Evolutionary conservation across 169 alveolate genomes (phyloP), one percentile per base, ranked within the genome.

Genomic region (Eimeria falciformis): DNA sequence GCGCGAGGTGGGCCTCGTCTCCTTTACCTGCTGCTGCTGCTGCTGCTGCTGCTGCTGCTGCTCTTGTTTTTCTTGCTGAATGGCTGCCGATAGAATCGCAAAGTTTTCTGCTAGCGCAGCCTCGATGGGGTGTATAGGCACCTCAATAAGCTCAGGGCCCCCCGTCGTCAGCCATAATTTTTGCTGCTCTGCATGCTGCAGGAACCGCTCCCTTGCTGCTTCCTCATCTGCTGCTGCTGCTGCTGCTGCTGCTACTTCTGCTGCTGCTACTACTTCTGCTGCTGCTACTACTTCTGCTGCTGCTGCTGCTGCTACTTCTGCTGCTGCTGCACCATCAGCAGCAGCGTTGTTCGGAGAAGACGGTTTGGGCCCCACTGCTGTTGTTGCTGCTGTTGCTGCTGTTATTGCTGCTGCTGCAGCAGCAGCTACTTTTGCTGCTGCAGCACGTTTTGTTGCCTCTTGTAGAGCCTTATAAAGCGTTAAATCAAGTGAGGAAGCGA

Each of bases 41-140:
- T 58, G 71, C 71, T 58, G 71, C 71, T 9, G 27, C 18, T 14
- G 27, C 71, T 58, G 71, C 71, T 58, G 71, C 71, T 9, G 71
- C 71, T 58, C 9, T 21, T 58, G 33, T 21, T 58, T 14, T 27
- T 14, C 33, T 21, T n/a, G 71, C 71, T 58, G 18, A 5, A 7
- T n/a, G 27, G 71, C 27, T n/a, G 71, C 71, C 25, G 18, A 14
- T 11, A 21, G 71, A 9, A 5, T 7, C 33, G 71, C 62, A 7
- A 11, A 11, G 7, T 14, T 58, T 11, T 9, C 25, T 14, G 71
- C 11, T 14, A 7, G 25, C 5, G 71, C 33, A 9, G 71, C 5
- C 71, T 7, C 71, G 21, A 21, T 7, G 25, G 71, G 27, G 71
- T 7, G 11, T 7, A 21, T 5, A 7, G 71, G 27, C 71, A 21